Evolutionary conservation across 805 yeast genomes (phyloP).

Genomic region (Lachancea mirantina): DNA sequence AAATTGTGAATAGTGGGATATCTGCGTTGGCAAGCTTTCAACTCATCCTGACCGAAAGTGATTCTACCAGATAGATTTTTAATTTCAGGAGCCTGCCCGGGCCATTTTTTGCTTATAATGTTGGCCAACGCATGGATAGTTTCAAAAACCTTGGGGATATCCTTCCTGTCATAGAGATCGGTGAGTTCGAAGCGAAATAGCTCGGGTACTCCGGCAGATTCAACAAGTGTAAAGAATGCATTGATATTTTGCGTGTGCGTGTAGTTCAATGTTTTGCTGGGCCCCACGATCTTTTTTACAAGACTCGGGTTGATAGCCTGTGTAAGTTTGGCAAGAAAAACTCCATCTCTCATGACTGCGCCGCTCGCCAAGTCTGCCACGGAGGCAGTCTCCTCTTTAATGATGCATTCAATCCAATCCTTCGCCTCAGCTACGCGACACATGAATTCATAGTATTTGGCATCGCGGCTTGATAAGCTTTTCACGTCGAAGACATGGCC

Average conservation of each 20-base stretch:
- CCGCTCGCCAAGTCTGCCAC: constrained; percentile 48
- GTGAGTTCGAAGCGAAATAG: constrained; percentile 86
- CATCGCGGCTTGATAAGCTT: constrained; percentile 13
- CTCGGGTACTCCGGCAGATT: constrained; percentile 70
- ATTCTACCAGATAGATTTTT: constrained; percentile 54
- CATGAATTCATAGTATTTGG: constrained; percentile 65
- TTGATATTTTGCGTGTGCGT: constrained; percentile 91
- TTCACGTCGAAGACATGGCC: constrained; percentile 4
- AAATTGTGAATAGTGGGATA: constrained; percentile 76
- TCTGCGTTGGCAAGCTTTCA: constrained; percentile 54
- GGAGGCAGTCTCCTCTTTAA: constrained; percentile 50
- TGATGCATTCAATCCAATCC: constrained; percentile 63
- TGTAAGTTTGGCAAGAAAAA: constrained; percentile 72
- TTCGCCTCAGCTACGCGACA: constrained; percentile 80
- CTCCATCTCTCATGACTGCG: constrained; percentile 74
- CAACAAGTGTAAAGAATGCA: constrained; percentile 64
- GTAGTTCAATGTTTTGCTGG: constrained; percentile 65
- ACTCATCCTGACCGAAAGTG: constrained; percentile 56
- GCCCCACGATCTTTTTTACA: constrained; percentile 46
- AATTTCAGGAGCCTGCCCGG: constrained; percentile 53
- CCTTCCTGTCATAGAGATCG: constrained; percentile 85
- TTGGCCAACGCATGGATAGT: constrained; percentile 85
- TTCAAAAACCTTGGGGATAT: constrained; percentile 88
- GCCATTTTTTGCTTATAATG: constrained; percentile 49
- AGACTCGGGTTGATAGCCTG: constrained; percentile 61